Conservation (phyloP, 192 early-diverging fungal genomes). For the Dimargaris cristalligena region DNA sequence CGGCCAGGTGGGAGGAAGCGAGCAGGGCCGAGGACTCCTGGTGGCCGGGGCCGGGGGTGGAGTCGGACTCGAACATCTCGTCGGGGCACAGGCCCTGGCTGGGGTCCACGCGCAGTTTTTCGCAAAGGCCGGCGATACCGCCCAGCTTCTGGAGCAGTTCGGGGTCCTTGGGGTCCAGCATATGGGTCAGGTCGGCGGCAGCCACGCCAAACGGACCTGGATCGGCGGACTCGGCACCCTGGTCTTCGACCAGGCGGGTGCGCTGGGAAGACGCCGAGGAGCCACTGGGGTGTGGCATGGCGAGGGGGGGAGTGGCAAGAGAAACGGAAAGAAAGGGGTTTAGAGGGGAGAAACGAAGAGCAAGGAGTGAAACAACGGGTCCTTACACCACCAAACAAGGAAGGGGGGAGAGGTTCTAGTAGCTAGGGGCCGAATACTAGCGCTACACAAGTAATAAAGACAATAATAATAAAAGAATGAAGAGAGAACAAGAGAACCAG, state of each 20-base stretch:
- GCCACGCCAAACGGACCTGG: conserved; percentile 26
- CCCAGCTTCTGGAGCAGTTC: conserved; percentile 37
- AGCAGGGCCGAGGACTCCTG: conserved; percentile 22
- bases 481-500: too few species aligned
- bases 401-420: too few species aligned
- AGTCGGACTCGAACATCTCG: conserved; percentile 16
- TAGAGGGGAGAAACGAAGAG: background rate
- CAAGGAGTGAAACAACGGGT: too few species aligned
- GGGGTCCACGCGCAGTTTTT: conserved; percentile 43
- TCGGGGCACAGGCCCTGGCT: conserved; percentile 34
- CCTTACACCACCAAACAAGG: too few species aligned
- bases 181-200: conserved; percentile 29
- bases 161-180: conserved; percentile 52
- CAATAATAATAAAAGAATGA: too few species aligned
- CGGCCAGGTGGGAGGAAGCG: conserved; percentile 5
- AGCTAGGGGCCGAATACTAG: too few species aligned
- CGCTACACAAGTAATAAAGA: too few species aligned
- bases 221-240: background rate
- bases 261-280: conserved; percentile 10
- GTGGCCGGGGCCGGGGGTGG: conserved; percentile 13
- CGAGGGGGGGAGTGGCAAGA: background rate
- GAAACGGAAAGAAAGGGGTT: background rate
- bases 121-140: conserved; percentile 35
- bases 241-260: conserved; percentile 4
- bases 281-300: background rate